Conservation (phyloP, 805 yeast genomes). For the Ogataea henricii region DNA sequence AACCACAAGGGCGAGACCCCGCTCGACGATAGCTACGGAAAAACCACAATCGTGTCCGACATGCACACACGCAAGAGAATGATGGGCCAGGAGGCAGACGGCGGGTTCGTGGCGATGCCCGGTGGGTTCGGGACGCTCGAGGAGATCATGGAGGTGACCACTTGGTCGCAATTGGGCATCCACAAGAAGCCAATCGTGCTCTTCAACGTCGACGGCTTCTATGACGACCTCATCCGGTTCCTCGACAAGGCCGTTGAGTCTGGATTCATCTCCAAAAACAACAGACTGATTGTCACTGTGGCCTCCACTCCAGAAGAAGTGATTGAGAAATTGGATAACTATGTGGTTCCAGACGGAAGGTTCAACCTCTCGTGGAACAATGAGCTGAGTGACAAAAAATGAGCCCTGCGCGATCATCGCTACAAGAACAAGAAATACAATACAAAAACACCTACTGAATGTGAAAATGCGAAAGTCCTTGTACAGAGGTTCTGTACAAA, state of each 20-base stretch:
- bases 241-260: conserved; percentile 56
- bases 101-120: conserved; percentile 80
- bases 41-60: conserved; percentile 77
- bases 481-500: too few relatives aligned
- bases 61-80: conserved; percentile 87
- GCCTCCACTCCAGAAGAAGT: conserved; percentile 73
- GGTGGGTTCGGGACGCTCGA: conserved; percentile 93
- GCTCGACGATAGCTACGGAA: conserved; percentile 62
- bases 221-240: conserved; percentile 66
- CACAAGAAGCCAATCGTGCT: conserved; percentile 80
- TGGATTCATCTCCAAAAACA: conserved; percentile 69
- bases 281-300: conserved; percentile 67
- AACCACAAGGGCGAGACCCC: conserved; percentile 66
- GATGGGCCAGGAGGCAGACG: conserved; percentile 87
- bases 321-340: conserved; percentile 57
- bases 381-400: conserved; percentile 1
- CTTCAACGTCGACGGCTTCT: conserved; percentile 79
- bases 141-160: conserved; percentile 85
- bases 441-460: too few relatives aligned
- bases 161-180: conserved; percentile 89
- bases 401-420: too few relatives aligned
- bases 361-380: conserved; percentile 70
- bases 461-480: too few relatives aligned
- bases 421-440: too few relatives aligned
- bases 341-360: conserved; percentile 69